A percentile compares a stretch with the other conserved stretches of the same genome.
Conservation (phyloP, 495 filamentous ascomycete species). For the Aspergillus incahuasiensis region DNA sequence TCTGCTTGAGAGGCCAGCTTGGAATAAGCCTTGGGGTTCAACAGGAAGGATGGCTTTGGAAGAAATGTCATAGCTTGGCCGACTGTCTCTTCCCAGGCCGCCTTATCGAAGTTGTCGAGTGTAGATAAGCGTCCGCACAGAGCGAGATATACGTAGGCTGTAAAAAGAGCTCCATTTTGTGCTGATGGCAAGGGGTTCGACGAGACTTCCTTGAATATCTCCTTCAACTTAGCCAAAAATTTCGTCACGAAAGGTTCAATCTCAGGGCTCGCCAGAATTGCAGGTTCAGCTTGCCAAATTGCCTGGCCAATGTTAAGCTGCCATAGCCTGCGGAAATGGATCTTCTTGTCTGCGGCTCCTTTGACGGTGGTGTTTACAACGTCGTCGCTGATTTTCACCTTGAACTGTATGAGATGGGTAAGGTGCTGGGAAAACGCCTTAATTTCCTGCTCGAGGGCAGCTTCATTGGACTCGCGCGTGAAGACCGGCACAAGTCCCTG, state of each 20-base stretch:
- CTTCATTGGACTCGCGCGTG: constrained; percentile 82
- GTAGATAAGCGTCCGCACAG: constrained; percentile 40
- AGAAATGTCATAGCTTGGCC: constrained; percentile 58
- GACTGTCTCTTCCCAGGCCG: constrained; percentile 46
- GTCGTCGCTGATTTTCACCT: constrained; percentile 54
- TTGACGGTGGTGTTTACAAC: constrained; percentile 69
- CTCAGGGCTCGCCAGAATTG: constrained; percentile 41
- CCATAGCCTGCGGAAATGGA: constrained; percentile 76
- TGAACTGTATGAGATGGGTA: constrained; percentile 52
- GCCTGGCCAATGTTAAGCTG: constrained; percentile 67
- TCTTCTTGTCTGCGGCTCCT: constrained; percentile 78
- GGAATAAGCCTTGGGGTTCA: constrained; percentile 77
- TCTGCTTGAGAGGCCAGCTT: constrained; percentile 71
- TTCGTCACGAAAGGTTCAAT: constrained; percentile 40
- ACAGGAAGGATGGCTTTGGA: constrained; percentile 77
- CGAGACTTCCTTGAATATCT: constrained; percentile 68
- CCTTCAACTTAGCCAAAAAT: constrained; percentile 60
- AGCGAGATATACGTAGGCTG: constrained; percentile 68
- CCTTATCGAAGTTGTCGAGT: constrained; percentile 28
- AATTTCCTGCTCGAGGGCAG: constrained; percentile 69
- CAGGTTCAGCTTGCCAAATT: constrained; percentile 54
- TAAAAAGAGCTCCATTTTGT: constrained; percentile 70
- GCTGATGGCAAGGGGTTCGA: constrained; percentile 70
- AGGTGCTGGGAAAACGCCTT: constrained; percentile 61
- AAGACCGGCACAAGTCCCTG: constrained; percentile 58